Percentiles rank a stretch among this genome's conserved stretches.
Evolutionary conservation across 2,329 filamentous ascomycete genomes (phyloP).

Genomic region (Ascochyta fabae): DNA sequence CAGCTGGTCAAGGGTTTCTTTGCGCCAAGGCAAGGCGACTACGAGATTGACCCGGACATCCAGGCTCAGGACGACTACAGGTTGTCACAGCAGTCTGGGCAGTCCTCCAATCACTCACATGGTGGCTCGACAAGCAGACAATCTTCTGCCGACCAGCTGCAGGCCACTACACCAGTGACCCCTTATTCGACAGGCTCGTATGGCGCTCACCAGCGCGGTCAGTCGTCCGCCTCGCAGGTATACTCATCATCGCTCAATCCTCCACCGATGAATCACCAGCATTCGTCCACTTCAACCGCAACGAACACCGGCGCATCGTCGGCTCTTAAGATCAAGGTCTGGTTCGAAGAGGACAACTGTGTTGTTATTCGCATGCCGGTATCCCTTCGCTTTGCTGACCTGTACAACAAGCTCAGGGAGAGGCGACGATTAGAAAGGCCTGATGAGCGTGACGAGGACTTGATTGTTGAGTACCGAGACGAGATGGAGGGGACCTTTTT

Average conservation of each 20-base stretch:
- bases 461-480: constrained; percentile 85
- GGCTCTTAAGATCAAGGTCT: constrained; percentile 88
- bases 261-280: constrained; percentile 48
- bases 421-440: constrained; percentile 73
- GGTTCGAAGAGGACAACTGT: constrained; percentile 83
- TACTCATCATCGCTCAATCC: constrained; percentile 40
- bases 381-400: constrained; percentile 77
- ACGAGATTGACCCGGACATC: constrained; percentile 81
- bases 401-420: constrained; percentile 85
- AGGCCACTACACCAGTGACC: constrained; percentile 44
- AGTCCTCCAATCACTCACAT: constrained; percentile 47
- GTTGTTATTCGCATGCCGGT: constrained; percentile 88
- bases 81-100: constrained; percentile 65
- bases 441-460: constrained; percentile 64
- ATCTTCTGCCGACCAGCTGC: constrained; percentile 49
- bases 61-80: constrained; percentile 72
- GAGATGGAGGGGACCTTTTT: constrained; percentile 78
- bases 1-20: constrained; percentile 90
- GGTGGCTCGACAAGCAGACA: constrained; percentile 44
- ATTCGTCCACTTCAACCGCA: constrained; percentile 41
- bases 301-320: constrained; percentile 37
- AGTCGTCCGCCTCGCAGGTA: constrained; percentile 41
- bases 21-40: constrained; percentile 86
- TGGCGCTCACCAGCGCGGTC: constrained; percentile 53
- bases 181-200: constrained; percentile 46